These are phyloP conservation scores for Aspergillus calidoustus DNA, from an alignment of 2,329 filamentous ascomycete species.

Conservation along the genomic window DNA sequence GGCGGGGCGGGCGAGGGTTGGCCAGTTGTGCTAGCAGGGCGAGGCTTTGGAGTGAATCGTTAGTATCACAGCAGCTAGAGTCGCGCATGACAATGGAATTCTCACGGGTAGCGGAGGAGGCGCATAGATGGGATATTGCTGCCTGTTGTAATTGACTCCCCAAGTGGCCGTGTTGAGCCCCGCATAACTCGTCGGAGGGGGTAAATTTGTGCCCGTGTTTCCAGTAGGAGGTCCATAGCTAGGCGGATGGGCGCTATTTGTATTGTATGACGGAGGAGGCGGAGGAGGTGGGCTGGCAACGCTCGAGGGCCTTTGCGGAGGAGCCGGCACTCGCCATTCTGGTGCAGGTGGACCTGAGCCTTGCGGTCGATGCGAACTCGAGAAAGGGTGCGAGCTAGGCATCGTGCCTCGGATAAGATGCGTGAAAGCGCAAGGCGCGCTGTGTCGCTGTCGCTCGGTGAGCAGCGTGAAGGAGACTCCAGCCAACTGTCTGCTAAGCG, in stretches of 20 bases:
- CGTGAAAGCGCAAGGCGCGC: background rate
- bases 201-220: conserved; percentile 18
- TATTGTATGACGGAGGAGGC: conserved; percentile 36
- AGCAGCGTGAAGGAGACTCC: background rate
- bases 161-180: conserved; percentile 43
- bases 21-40: conserved; percentile 37
- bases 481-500: background rate
- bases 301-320: conserved; percentile 25
- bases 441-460: background rate
- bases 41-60: conserved; percentile 34
- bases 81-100: conserved; percentile 9
- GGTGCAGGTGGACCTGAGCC: conserved; percentile 36
- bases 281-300: conserved; percentile 29
- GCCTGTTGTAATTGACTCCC: conserved; percentile 51
- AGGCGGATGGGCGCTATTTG: conserved; percentile 36
- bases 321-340: conserved; percentile 41
- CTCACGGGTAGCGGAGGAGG: conserved; percentile 46
- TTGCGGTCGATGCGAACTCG: conserved; percentile 30
- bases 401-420: conserved; percentile 28
- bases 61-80: conserved; percentile 12
- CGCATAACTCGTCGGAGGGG: conserved; percentile 24
- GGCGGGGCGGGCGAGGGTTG: conserved; percentile 26
- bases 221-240: conserved; percentile 32
- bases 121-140: conserved; percentile 28
- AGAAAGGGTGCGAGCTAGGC: conserved; percentile 39